Conservation (phyloP, 306 rosid species). For the Canavalia gladiata region DNA sequence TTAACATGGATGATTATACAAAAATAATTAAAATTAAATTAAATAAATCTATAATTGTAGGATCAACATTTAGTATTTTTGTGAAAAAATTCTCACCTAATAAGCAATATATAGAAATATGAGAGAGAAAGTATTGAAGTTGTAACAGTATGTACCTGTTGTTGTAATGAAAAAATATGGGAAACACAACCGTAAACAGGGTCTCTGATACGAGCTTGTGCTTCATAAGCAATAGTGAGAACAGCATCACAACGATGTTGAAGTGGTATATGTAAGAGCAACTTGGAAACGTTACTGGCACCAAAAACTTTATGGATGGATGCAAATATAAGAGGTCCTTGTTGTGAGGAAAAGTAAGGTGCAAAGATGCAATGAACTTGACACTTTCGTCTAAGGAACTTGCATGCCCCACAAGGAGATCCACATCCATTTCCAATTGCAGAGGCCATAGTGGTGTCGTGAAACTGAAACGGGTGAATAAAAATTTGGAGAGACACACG, state of each 20-base stretch:
- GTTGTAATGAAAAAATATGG: conserved; percentile 94
- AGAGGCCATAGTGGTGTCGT: conserved; percentile 50
- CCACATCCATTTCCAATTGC: conserved; percentile 55
- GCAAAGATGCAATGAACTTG: conserved; percentile 88
- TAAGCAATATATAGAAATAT: no score
- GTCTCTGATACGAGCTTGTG: conserved; percentile 91
- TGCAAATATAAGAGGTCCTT: conserved; percentile 89
- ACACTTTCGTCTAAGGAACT: conserved; percentile 90
- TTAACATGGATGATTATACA: no score
- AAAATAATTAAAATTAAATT: not conserved
- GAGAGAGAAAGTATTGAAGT: not conserved
- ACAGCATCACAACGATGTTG: conserved; percentile 94
- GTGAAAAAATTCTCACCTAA: no score
- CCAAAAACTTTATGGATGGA: conserved; percentile 98
- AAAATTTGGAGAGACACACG: conserved; percentile 70
- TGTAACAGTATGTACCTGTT: conserved; percentile 67
- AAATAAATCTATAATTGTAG: not conserved
- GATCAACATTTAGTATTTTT: no score
- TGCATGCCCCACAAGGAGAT: conserved; percentile 99
- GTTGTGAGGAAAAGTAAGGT: conserved; percentile 90
- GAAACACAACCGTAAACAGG: conserved; percentile 98
- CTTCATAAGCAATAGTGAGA: conserved; percentile 92
- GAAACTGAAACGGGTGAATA: conserved; percentile 31
- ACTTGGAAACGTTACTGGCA: conserved; percentile 91
- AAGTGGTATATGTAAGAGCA: conserved; percentile 79